Percentiles rank a stretch among this genome's conserved stretches.
Conservation (phyloP, 2,329 filamentous ascomycete species). For the Pseudopithomyces maydicus region DNA sequence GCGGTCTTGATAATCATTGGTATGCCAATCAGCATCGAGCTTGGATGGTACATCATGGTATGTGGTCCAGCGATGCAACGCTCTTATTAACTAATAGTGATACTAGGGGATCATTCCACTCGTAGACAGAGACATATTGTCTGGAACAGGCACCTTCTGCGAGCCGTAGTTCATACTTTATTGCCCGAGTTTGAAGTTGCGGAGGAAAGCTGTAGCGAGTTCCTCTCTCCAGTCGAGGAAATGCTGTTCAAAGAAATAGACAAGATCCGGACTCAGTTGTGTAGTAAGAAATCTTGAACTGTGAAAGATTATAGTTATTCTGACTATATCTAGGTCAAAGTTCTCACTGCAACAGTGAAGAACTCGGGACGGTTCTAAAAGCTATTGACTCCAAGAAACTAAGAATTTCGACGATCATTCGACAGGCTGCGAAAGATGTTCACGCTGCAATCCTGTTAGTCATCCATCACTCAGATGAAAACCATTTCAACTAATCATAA, state of each 20-base stretch:
- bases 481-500: neutral
- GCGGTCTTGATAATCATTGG: neutral
- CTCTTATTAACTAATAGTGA: neutral
- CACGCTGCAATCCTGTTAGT: neutral
- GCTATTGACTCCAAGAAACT: neutral
- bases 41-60: neutral
- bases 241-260: neutral
- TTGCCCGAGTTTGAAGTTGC: neutral
- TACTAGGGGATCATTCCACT: neutral
- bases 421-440: neutral
- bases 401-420: neutral
- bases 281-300: neutral
- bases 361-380: neutral
- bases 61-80: neutral
- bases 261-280: neutral
- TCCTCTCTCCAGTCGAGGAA: neutral
- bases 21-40: neutral
- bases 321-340: neutral
- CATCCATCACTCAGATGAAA: neutral
- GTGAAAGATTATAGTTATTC: neutral
- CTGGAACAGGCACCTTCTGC: neutral
- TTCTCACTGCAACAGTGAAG: neutral
- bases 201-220: neutral
- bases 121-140: neutral
- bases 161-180: neutral